These are phyloP conservation scores for Plicaturopsis crispa DNA, from an alignment of 768 basidiomycete species.

Conservation along the genomic window DNA sequence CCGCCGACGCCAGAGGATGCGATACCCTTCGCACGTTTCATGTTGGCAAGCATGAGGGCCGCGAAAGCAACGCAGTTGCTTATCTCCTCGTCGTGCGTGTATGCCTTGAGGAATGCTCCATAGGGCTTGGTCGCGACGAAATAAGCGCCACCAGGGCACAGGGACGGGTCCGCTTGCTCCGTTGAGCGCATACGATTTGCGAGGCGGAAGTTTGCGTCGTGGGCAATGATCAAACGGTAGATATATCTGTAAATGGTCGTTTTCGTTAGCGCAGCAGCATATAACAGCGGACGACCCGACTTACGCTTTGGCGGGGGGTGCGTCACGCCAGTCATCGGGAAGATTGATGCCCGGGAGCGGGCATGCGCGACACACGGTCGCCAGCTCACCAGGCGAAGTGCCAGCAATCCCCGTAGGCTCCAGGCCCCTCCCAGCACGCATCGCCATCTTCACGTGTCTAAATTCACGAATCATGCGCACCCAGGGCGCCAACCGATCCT, in stretches of 20 bases:
- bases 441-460: constrained; percentile 9
- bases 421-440: constrained; percentile 6
- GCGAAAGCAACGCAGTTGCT: constrained; percentile 21
- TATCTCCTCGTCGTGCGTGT: constrained; percentile 15
- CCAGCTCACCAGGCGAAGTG: constrained; percentile 1
- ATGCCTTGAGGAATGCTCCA: constrained; percentile 14
- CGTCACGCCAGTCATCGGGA: constrained; percentile 5
- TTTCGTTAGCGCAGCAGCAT: neutral
- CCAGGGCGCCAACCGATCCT: constrained; percentile 6
- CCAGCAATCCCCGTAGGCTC: neutral
- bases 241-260: neutral
- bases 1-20: constrained; percentile 19
- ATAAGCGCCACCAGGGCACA: constrained; percentile 21
- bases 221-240: neutral
- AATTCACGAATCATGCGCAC: constrained; percentile 9
- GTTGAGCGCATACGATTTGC: neutral
- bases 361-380: constrained; percentile 8
- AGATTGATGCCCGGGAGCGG: constrained; percentile 9
- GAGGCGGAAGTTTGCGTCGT: constrained; percentile 5
- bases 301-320: neutral
- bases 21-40: constrained; percentile 13
- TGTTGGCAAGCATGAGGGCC: constrained; percentile 16
- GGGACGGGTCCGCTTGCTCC: neutral
- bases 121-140: constrained; percentile 19
- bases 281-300: neutral